Evolutionary conservation across 176 grass and related monocot genomes (phyloP), one percentile per base, ranked within the genome.

Genomic region (Coix lacrymajobi): DNA sequence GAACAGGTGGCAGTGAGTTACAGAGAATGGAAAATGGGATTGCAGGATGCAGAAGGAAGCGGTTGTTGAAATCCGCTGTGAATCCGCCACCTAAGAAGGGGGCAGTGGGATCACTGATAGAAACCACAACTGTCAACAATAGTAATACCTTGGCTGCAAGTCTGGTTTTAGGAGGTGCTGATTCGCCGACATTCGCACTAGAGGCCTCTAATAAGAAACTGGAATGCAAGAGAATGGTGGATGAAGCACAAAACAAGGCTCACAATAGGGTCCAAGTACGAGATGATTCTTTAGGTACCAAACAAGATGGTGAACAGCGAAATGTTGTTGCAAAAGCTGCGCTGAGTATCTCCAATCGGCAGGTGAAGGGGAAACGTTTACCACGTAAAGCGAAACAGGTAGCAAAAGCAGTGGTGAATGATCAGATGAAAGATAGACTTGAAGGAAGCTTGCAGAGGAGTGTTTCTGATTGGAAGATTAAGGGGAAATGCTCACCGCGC

Each of bases 61-160:
- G 87, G 40, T 78, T 75, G 79, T 66, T 95, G 67, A 84, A 14
- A 4, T 89, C 84, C 20, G 75, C 44, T 48, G 0, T 94, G 58
- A 89, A 88, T 66, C 87, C 79, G 4, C 88, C 79, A 14, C 90
- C 87, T 15, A 89, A 85, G 81, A 90, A 73, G 78, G 84, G 79
- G 71, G 46, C 60, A 0, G 67, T 90, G 5, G 33, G 37, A 7
- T 38, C 37, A 32, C 46, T 75, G 54, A 41, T 80, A 57, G 60
- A 84, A 60, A 48, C 38, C 49, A 61, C 49, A 31, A 67, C 61
- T 48, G 20, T 75, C 44, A 49, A 58, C 12, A 40, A 26, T 7
- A 58, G 26, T 31, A 70, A 84, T 81, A 10, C 60, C 29, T n/a
- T 83, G 58, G 51, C 19, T 12, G 30, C n/a, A 9, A 4, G 4